Evolutionary conservation across 495 filamentous ascomycete species (phyloP).

Genomic region (Hyaloscypha bicolor): DNA sequence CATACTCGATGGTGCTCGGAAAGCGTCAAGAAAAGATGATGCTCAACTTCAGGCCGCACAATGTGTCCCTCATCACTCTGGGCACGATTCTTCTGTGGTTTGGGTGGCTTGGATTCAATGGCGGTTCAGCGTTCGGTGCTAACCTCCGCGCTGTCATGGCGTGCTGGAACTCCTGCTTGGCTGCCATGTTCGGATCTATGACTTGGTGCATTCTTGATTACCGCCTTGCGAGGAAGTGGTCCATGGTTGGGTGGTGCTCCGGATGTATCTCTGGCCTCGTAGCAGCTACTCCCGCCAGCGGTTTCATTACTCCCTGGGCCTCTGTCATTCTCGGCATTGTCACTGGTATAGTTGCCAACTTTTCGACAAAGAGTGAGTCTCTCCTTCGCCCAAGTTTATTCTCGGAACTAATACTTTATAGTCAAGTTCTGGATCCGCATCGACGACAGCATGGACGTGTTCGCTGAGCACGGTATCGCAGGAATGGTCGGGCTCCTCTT

Average conservation of each 20-base stretch:
- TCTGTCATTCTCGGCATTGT: conserved; percentile 83
- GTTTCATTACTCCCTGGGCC: conserved; percentile 88
- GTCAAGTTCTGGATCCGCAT: conserved; percentile 96
- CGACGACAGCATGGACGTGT: conserved; percentile 96
- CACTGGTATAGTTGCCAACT: conserved; percentile 87
- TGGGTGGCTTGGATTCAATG: conserved; percentile 98
- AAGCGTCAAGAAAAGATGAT: conserved; percentile 99
- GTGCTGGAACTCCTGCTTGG: conserved; percentile 95
- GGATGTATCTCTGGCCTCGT: conserved; percentile 90
- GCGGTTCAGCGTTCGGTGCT: conserved; percentile 93
- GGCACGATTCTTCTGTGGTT: conserved; percentile 97
- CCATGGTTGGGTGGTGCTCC: conserved; percentile 98
- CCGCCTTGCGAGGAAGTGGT: conserved; percentile 96
- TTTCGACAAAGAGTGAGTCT: conserved; percentile 77
- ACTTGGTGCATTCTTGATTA: conserved; percentile 94
- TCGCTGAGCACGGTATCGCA: conserved; percentile 95
- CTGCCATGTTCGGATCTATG: conserved; percentile 83
- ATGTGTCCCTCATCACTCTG: conserved; percentile 95
- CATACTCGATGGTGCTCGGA: conserved; percentile 94
- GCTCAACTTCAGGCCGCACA: conserved; percentile 89
- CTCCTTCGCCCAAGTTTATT: conserved; percentile 31
- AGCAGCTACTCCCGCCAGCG: conserved; percentile 86
- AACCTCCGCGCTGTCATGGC: conserved; percentile 93
- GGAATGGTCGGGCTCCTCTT: conserved; percentile 91
- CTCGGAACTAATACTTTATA: conserved; percentile 39